Conservation (phyloP, 768 basidiomycete genomes). For the Mycena belliarum region DNA sequence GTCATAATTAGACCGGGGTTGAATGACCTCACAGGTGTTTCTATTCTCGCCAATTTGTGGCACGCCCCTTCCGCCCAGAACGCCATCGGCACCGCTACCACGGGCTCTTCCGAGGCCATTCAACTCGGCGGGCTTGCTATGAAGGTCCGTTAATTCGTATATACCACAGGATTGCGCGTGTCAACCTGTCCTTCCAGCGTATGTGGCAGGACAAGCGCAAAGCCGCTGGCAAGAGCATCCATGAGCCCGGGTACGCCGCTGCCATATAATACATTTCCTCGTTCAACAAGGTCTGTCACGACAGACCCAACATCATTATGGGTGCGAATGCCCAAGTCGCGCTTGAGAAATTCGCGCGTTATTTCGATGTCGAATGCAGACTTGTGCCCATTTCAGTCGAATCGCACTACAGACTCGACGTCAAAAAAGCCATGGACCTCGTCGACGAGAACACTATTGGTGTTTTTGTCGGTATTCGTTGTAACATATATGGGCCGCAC, state of each 20-base stretch:
- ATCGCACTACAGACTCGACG: slow-evolving; percentile 55
- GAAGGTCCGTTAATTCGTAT: slow-evolving; percentile 37
- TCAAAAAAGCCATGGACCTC: slow-evolving; percentile 62
- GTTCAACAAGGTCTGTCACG: no score
- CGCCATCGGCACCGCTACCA: slow-evolving; percentile 72
- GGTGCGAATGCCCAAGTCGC: slow-evolving; percentile 76
- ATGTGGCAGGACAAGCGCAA: slow-evolving; percentile 71
- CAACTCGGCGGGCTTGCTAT: slow-evolving; percentile 76
- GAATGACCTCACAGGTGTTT: slow-evolving; percentile 36
- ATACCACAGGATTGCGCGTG: not conserved
- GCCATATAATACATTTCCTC: no score
- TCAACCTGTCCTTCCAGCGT: slow-evolving; percentile 27
- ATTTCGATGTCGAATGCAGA: slow-evolving; percentile 67
- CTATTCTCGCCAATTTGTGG: slow-evolving; percentile 64
- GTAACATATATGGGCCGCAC: no score
- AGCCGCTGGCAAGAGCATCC: slow-evolving; percentile 65
- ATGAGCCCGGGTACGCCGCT: slow-evolving; percentile 65
- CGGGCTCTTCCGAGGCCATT: slow-evolving; percentile 71
- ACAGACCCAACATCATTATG: slow-evolving; percentile 66
- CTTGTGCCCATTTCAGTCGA: slow-evolving; percentile 53
- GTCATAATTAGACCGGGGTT: not conserved
- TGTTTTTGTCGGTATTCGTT: slow-evolving; percentile 51
- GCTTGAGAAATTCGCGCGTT: slow-evolving; percentile 70
- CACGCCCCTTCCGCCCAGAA: slow-evolving; percentile 62
- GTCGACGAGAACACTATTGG: slow-evolving; percentile 80